These are phyloP conservation scores for Monascus ruber DNA, from an alignment of 2,329 filamentous ascomycete genomes.

Conservation along the genomic window DNA sequence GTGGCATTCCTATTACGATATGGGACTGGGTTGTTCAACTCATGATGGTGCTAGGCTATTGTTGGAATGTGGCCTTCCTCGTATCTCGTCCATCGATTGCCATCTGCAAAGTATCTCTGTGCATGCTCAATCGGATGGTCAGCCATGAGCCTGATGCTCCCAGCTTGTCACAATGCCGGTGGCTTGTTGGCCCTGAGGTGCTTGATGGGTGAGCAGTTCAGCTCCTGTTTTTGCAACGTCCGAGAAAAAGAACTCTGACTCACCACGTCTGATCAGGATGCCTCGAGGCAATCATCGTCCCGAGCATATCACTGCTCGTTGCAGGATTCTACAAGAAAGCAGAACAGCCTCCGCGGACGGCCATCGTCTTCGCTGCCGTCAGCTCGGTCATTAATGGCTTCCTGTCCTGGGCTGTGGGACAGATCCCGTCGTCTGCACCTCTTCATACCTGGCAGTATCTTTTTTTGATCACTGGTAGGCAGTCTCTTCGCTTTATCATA, in stretches of 20 bases:
- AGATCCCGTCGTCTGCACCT: slow-evolving; percentile 31
- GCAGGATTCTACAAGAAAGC: slow-evolving; percentile 29
- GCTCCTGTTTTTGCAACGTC: neutral
- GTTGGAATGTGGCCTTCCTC: slow-evolving; percentile 34
- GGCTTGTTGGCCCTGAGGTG: slow-evolving; percentile 31
- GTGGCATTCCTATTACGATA: neutral
- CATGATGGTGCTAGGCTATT: slow-evolving; percentile 25
- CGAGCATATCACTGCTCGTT: slow-evolving; percentile 24
- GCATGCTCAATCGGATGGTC: slow-evolving; percentile 46
- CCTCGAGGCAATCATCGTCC: slow-evolving; percentile 24
- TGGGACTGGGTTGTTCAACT: no score
- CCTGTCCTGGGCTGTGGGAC: slow-evolving; percentile 42
- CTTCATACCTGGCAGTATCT: slow-evolving; percentile 47
- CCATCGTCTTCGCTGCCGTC: slow-evolving; percentile 26
- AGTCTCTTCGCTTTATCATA: neutral
- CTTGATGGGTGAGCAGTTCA: slow-evolving; percentile 17
- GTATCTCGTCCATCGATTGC: slow-evolving; percentile 36
- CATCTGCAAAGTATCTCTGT: slow-evolving; percentile 42
- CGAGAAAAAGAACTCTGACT: no score
- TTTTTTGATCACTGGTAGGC: slow-evolving; percentile 41
- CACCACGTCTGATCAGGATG: slow-evolving; percentile 4
- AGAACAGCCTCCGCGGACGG: slow-evolving; percentile 26
- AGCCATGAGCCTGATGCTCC: slow-evolving; percentile 32
- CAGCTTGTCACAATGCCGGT: slow-evolving; percentile 38
- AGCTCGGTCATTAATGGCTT: slow-evolving; percentile 20